These are phyloP conservation scores for Pseudogymnoascus sp. DNA, from an alignment of 2,329 filamentous ascomycete species.

Conservation along the genomic window DNA sequence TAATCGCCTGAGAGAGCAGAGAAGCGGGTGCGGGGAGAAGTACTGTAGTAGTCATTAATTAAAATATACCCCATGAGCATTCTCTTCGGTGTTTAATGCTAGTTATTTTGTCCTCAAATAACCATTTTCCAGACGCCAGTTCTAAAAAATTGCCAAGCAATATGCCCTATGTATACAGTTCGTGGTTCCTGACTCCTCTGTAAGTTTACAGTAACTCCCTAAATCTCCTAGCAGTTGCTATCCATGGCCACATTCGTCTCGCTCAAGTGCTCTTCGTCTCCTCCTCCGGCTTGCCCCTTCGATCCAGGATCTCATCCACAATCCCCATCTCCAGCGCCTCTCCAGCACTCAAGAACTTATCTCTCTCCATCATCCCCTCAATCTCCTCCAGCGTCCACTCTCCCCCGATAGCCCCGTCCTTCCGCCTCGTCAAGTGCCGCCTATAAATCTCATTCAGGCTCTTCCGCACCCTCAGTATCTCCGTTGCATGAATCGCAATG, in stretches of 20 bases:
- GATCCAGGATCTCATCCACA: conserved; percentile 77
- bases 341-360: conserved; percentile 83
- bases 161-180: background rate
- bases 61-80: background rate
- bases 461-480: conserved; percentile 79
- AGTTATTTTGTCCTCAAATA: background rate
- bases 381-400: conserved; percentile 75
- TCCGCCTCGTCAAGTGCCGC: conserved; percentile 64
- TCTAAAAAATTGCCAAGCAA: background rate
- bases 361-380: conserved; percentile 91
- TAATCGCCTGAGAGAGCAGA: background rate
- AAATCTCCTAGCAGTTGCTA: background rate
- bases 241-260: background rate
- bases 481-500: conserved; percentile 93
- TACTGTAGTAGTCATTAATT: conserved; percentile 2
- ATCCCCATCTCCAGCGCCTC: conserved; percentile 88
- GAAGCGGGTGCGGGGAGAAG: background rate
- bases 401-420: conserved; percentile 47
- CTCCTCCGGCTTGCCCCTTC: conserved; percentile 42
- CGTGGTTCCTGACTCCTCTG: background rate
- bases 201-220: background rate
- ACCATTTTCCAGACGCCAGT: background rate
- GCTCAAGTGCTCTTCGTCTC: conserved; percentile 15
- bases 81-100: background rate
- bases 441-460: conserved; percentile 88